A percentile compares a stretch with the other conserved stretches of the same genome.
Evolutionary conservation across 2,329 filamentous ascomycete genomes (phyloP).

Genomic region (Knufia petricola): DNA sequence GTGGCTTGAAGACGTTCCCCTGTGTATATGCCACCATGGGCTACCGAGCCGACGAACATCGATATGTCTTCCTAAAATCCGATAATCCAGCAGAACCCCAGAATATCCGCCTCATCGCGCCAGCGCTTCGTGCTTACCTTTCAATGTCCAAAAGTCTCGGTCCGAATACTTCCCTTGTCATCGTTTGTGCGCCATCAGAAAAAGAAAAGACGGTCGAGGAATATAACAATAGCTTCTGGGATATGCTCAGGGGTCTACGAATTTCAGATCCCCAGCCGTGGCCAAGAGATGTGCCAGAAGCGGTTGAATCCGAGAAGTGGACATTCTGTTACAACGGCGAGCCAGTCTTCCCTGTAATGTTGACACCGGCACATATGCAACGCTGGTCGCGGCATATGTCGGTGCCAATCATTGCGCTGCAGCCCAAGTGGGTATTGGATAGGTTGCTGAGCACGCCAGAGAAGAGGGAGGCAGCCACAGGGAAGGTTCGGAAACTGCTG

Average conservation of each 20-base stretch:
- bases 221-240: slow-evolving; percentile 6
- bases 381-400: slow-evolving; percentile 6
- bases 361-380: slow-evolving; percentile 6
- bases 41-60: slow-evolving; percentile 4
- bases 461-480: slow-evolving; percentile 3
- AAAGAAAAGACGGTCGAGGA: slow-evolving; percentile 1
- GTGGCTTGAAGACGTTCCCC: slow-evolving; percentile 3
- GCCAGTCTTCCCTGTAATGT: slow-evolving; percentile 6
- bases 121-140: slow-evolving; percentile 1
- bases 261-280: slow-evolving; percentile 1
- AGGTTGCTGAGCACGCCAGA: slow-evolving; percentile 4
- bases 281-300: slow-evolving; percentile 6
- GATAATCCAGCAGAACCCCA: slow-evolving; percentile 5
- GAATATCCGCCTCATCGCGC: slow-evolving; percentile 8
- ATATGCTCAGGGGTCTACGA: slow-evolving; percentile 2
- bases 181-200: slow-evolving; percentile 4
- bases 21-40: slow-evolving; percentile 10
- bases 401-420: slow-evolving; percentile 4
- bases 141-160: not conserved
- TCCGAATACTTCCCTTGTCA: slow-evolving; percentile 4
- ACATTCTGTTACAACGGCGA: slow-evolving; percentile 7
- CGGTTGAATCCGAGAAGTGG: slow-evolving; percentile 5
- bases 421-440: slow-evolving; percentile 10
- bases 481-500: slow-evolving; percentile 7
- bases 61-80: slow-evolving; percentile 7